phyloP scores from a whole-genome alignment of 192 early-diverging fungal species.

The Funneliformis geosporum region DNA sequence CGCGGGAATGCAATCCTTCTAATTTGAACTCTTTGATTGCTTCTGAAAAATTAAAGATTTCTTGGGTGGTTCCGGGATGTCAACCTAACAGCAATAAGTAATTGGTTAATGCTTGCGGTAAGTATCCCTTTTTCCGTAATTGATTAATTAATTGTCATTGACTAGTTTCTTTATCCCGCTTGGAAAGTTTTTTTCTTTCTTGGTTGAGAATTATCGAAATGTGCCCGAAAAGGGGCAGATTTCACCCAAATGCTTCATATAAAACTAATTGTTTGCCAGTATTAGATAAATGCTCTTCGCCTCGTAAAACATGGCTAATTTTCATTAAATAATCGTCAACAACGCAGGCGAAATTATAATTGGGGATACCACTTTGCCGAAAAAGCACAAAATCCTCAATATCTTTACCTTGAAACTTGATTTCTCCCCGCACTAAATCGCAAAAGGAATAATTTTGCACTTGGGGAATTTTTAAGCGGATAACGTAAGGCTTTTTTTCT shows the following conservation, averaged over 20 bases:
- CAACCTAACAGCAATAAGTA: slow-evolving; percentile 86
- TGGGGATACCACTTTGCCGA: slow-evolving; percentile 87
- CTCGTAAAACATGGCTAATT: slow-evolving; percentile 89
- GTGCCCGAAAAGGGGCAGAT: slow-evolving; percentile 76
- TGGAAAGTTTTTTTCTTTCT: slow-evolving; percentile 84
- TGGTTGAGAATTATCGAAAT: slow-evolving; percentile 85
- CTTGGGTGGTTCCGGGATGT: slow-evolving; percentile 59
- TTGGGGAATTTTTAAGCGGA: slow-evolving; percentile 69
- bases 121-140: slow-evolving; percentile 66
- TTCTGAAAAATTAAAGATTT: slow-evolving; percentile 64
- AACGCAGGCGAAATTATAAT: slow-evolving; percentile 92
- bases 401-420: slow-evolving; percentile 67
- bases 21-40: slow-evolving; percentile 51
- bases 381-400: slow-evolving; percentile 89
- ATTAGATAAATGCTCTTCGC: slow-evolving; percentile 56
- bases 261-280: slow-evolving; percentile 76
- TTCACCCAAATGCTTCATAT: slow-evolving; percentile 80
- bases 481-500: slow-evolving; percentile 57
- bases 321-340: slow-evolving; percentile 90
- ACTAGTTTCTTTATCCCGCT: slow-evolving; percentile 49
- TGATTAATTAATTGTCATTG: slow-evolving; percentile 22
- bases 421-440: slow-evolving; percentile 75
- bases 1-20: neutral
- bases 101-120: slow-evolving; percentile 82
- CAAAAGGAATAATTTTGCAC: slow-evolving; percentile 53